Evolutionary conservation across 2,329 filamentous ascomycete species (phyloP).

Genomic region (Elsinoe arachidis): DNA sequence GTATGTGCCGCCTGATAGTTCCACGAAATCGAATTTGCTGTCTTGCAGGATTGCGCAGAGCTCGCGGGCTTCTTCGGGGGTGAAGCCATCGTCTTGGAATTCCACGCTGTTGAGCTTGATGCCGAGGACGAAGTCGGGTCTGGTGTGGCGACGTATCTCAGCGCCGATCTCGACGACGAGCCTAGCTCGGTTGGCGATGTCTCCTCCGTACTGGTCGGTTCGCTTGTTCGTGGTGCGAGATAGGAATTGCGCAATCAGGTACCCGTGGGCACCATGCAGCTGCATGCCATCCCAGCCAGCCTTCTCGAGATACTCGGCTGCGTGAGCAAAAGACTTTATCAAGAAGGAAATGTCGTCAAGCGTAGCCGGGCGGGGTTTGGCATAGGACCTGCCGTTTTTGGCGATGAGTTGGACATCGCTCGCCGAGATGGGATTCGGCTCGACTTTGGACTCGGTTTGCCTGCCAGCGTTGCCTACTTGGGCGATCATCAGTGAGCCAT

Average conservation of each 20-base stretch:
- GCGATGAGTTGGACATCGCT: slow-evolving; percentile 41
- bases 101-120: slow-evolving; percentile 53
- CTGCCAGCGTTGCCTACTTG: slow-evolving; percentile 57
- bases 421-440: slow-evolving; percentile 44
- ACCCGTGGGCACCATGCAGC: slow-evolving; percentile 36
- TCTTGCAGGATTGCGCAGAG: slow-evolving; percentile 43
- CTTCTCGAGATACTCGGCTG: slow-evolving; percentile 53
- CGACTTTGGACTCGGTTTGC: slow-evolving; percentile 39
- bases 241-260: slow-evolving; percentile 40
- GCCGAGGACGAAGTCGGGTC: slow-evolving; percentile 37
- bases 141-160: slow-evolving; percentile 30
- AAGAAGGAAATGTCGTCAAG: slow-evolving; percentile 48
- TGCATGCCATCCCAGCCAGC: slow-evolving; percentile 51
- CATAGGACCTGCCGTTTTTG: slow-evolving; percentile 43
- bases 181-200: slow-evolving; percentile 34
- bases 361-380: slow-evolving; percentile 45
- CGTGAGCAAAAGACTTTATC: slow-evolving; percentile 52
- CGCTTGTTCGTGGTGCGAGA: slow-evolving; percentile 34
- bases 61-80: slow-evolving; percentile 41
- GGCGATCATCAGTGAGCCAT: slow-evolving; percentile 50
- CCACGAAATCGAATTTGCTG: slow-evolving; percentile 48
- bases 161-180: slow-evolving; percentile 34
- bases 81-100: slow-evolving; percentile 46
- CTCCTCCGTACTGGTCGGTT: slow-evolving; percentile 38
- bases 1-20: slow-evolving; percentile 54